Base-by-base conservation (phyloP, 768 basidiomycete species). In the Mycena rosella region DNA sequence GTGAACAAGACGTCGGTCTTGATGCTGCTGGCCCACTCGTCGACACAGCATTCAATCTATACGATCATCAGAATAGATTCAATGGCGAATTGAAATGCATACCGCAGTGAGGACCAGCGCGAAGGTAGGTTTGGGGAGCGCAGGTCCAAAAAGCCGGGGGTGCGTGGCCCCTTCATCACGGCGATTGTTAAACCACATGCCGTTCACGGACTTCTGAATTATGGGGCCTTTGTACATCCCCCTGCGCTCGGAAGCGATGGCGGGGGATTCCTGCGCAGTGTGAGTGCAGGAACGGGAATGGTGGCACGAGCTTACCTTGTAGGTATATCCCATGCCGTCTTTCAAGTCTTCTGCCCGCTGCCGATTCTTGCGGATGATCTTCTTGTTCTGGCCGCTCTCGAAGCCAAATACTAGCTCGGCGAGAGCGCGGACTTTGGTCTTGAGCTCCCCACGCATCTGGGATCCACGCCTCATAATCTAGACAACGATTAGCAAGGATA, bases 141-240 rank as follows among this genome's bases (percentile, higher is more conserved):
- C 42, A 11, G 75, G 77, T 20, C 72, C 68, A 24, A 78, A 79
- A 34, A 71, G 62, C 44, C 64, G 69, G 18, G 53, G 52, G 36
- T 74, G 62, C 5, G 64, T 49, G 11, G 76, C 63, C 36, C 78
- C 78, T 47, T 78, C 73, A 55, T 76, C 73, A 26, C 55, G 60
- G 6, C 57, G 62, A 54, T 77, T 76, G 34, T 54, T 58, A 36
- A 79, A 78, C 74, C 74, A 78, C 53, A 76, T 68, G 13, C 42
- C 20, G 27, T 78, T 77, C 29, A 73, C 27, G 3, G 58, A 56
- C 48, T 63, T 59, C 57, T 79, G 77, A 22, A 79, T 69, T 13
- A 76, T 72, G 18, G 27, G 45, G 18, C 42, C 36, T 11, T 47
- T 56, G 54, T 75, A 78, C 0, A 78, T 53, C 11, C 76, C 76